Conservation (phyloP, 352 stramenopile genomes). For the Phytophthora brassicae region DNA sequence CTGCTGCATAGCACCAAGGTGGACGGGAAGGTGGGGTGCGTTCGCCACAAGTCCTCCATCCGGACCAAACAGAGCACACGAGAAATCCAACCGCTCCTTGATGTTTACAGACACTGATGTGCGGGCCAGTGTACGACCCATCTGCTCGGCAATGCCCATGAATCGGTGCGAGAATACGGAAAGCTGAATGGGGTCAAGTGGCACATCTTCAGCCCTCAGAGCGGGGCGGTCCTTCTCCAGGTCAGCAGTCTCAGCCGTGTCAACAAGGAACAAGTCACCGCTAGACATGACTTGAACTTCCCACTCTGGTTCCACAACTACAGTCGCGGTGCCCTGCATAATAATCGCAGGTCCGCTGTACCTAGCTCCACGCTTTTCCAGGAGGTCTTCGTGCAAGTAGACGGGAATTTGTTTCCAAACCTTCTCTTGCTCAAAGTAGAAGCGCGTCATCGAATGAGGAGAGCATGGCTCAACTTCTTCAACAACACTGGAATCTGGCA, state of each 20-base stretch:
- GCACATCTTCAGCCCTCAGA: constrained; percentile 41
- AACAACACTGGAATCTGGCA: neutral
- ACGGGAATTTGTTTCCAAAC: constrained; percentile 87
- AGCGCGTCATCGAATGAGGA: constrained; percentile 64
- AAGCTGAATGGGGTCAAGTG: constrained; percentile 95
- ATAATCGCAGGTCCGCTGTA: constrained; percentile 95
- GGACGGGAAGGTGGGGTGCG: constrained; percentile 98
- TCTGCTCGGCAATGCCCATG: constrained; percentile 99
- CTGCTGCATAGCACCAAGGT: constrained; percentile 98
- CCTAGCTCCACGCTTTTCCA: constrained; percentile 65
- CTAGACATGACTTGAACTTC: constrained; percentile 90
- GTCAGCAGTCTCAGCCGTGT: constrained; percentile 39
- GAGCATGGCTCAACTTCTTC: constrained; percentile 28
- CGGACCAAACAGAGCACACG: constrained; percentile 97
- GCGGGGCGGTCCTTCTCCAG: constrained; percentile 11
- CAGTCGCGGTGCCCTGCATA: constrained; percentile 97
- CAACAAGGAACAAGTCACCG: constrained; percentile 95
- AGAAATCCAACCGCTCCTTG: constrained; percentile 99
- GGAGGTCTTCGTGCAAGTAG: constrained; percentile 92
- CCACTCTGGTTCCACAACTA: constrained; percentile 97
- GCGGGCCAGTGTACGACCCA: constrained; percentile 96
- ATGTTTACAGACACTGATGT: constrained; percentile 99
- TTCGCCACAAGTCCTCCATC: constrained; percentile 99
- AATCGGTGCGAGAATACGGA: constrained; percentile 97
- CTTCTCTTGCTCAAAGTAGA: constrained; percentile 85